Conservation (phyloP, 2,329 filamentous ascomycete genomes). For the Byssothecium circinans region DNA sequence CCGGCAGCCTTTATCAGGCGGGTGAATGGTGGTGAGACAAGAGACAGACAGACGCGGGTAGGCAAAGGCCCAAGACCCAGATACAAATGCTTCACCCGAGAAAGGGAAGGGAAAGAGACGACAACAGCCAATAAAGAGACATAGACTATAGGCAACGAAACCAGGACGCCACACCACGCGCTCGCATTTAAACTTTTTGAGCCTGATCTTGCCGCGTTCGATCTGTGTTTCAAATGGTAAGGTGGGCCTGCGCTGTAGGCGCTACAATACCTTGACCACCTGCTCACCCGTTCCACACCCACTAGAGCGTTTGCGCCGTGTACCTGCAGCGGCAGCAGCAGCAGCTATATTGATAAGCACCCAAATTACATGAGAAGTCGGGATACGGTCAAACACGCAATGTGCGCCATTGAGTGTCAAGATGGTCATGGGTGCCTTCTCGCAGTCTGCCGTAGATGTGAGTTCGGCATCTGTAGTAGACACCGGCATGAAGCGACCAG, state of each 20-base stretch:
- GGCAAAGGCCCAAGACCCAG: no score
- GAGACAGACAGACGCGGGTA: conserved; percentile 24
- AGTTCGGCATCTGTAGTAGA: no score
- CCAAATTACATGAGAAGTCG: neutral
- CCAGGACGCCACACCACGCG: conserved; percentile 38
- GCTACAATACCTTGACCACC: conserved; percentile 20
- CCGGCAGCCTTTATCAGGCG: conserved; percentile 33
- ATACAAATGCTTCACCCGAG: conserved; percentile 24
- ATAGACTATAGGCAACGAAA: conserved; percentile 33
- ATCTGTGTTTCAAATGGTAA: conserved; percentile 38
- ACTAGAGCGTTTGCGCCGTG: conserved; percentile 26
- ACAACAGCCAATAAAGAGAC: conserved; percentile 39
- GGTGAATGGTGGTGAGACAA: conserved; percentile 34
- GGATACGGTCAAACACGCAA: conserved; percentile 13
- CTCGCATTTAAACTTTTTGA: conserved; percentile 36
- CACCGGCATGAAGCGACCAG: neutral
- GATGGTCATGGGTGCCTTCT: no score
- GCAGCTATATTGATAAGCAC: neutral
- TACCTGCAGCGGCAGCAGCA: conserved; percentile 20
- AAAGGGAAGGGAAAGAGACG: conserved; percentile 23
- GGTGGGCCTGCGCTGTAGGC: conserved; percentile 39
- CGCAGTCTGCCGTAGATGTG: no score
- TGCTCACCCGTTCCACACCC: conserved; percentile 16
- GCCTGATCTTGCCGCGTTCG: conserved; percentile 35
- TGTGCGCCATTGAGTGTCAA: conserved; percentile 11